Evolutionary conservation across 2,329 filamentous ascomycete genomes (phyloP), one percentile per base, ranked within the genome.

Genomic region (Arthrocladium fulminans): DNA sequence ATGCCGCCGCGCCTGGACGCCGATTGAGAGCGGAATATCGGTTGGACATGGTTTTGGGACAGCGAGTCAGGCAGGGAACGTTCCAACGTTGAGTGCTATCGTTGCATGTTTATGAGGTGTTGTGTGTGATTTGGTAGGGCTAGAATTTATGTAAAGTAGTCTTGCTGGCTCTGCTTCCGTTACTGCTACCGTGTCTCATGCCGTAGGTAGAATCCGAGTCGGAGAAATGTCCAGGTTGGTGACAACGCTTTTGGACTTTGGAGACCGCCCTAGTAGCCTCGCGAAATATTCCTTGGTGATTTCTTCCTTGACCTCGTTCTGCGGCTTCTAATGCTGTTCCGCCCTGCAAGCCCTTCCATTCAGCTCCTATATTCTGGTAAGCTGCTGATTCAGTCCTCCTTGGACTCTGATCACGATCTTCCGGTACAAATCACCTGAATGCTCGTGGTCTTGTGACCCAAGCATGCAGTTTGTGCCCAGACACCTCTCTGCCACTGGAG

Each of bases 11-110:
- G 79, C 67, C 81, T 80, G 45, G 45, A 39, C 56, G 56, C 7
- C 56, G 84, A 65, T 87, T 84, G 53, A 87, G 77, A 56, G 75
- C 76, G 41, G 81, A 83, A 59, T 75, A 69, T 58, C 79, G 75
- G 65, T 56, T 59, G 2, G 44, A 38, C 44, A 47, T 47, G 2
- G 13, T 47, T 13, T 3, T 17, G 9, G 15, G 15, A 20, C 7
- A 22, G 9, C 12, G 3, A 20, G 17, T 12, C 6, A 5, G 42
- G 17, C 30, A 13, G n/a, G 22, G 41, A n/a, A 35, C n/a, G 25
- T 45, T 24, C 15, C 5, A 23, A 4, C 3, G 43, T 35, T 23
- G 29, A 38, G 9, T 45, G 43, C 32, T 35, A 45, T 23, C 24
- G 41, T 17, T 44, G 25, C 41, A 44, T 44, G 25, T 8, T 41